phyloP scores from a whole-genome alignment of 345 rosid genomes.

The Syzygium aromaticum region DNA sequence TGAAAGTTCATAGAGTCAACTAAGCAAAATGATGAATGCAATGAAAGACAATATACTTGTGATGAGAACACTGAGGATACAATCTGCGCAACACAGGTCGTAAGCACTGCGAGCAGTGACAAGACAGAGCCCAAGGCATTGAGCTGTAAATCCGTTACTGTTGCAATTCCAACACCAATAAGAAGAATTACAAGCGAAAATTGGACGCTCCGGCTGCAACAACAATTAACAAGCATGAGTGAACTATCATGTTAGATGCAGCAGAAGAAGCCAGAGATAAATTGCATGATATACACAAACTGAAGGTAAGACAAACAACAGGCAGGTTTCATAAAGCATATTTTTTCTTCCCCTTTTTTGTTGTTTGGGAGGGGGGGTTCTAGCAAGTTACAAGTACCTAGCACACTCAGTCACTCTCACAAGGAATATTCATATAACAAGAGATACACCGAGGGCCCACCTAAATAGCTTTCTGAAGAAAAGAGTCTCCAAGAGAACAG shows the following conservation, averaged over 20 bases:
- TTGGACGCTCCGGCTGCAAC: conserved; percentile 83
- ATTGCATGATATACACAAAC: not conserved
- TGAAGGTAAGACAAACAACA: not conserved
- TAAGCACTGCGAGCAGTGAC: conserved; percentile 88
- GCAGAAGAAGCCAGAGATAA: not conserved
- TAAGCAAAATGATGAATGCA: not conserved
- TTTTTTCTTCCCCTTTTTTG: not conserved
- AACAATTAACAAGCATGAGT: conserved; percentile 5
- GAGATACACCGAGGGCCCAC: conserved; percentile 26
- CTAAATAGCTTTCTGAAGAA: conserved; percentile 97
- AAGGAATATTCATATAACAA: not conserved
- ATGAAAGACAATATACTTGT: conserved; percentile 5
- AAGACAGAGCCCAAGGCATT: conserved; percentile 86
- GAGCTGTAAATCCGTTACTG: conserved; percentile 98
- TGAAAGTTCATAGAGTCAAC: not conserved
- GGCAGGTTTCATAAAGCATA: not conserved
- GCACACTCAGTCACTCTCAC: not conserved
- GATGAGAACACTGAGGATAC: conserved; percentile 56
- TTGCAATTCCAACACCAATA: conserved; percentile 97
- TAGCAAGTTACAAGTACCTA: not conserved
- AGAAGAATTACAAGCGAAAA: conserved; percentile 81
- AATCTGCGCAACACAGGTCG: conserved; percentile 98
- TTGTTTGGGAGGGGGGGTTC: not conserved
- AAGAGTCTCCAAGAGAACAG: conserved; percentile 95
- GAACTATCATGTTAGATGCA: not conserved